These are phyloP conservation scores for Thraustotheca clavata DNA, from an alignment of 352 stramenopile species.

Conservation along the genomic window DNA sequence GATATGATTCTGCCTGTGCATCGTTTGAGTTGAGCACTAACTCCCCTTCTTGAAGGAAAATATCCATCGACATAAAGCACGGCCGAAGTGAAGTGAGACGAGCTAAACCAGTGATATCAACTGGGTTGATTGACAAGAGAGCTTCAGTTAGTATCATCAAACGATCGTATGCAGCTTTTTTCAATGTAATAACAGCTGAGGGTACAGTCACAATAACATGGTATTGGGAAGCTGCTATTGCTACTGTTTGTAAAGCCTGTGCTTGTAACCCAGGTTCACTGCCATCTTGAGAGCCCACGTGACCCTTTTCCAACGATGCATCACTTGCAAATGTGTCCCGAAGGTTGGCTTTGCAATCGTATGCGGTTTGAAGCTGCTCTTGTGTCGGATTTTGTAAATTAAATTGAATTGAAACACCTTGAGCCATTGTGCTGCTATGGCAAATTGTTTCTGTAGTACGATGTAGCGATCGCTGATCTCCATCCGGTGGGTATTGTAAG, in stretches of 20 bases:
- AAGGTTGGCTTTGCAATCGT: background rate
- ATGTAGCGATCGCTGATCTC: background rate
- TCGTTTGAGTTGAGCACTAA: background rate
- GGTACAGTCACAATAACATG: slow-evolving; percentile 53
- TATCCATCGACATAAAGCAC: slow-evolving; percentile 68
- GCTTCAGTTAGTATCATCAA: slow-evolving; percentile 81
- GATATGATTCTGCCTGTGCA: slow-evolving; percentile 30
- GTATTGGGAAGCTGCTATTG: slow-evolving; percentile 43
- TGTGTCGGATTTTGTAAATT: slow-evolving; percentile 3
- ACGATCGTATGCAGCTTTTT: slow-evolving; percentile 59
- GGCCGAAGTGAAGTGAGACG: slow-evolving; percentile 53
- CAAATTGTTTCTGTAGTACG: background rate
- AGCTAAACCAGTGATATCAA: slow-evolving; percentile 76
- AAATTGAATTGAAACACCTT: background rate
- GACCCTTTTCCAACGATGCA: slow-evolving; percentile 2
- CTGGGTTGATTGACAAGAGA: slow-evolving; percentile 79
- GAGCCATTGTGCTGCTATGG: background rate
- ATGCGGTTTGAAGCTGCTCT: slow-evolving; percentile 3
- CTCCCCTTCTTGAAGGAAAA: slow-evolving; percentile 46
- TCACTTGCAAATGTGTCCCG: slow-evolving; percentile 13
- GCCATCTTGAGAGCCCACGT: slow-evolving; percentile 7
- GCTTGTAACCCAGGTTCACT: slow-evolving; percentile 22
- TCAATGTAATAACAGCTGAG: slow-evolving; percentile 41
- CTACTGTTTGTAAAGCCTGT: slow-evolving; percentile 50
- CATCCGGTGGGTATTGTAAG: background rate